Evolutionary conservation across 2,329 filamentous ascomycete species (phyloP), one percentile per base, ranked within the genome.

Genomic region (Penicillium sp.): DNA sequence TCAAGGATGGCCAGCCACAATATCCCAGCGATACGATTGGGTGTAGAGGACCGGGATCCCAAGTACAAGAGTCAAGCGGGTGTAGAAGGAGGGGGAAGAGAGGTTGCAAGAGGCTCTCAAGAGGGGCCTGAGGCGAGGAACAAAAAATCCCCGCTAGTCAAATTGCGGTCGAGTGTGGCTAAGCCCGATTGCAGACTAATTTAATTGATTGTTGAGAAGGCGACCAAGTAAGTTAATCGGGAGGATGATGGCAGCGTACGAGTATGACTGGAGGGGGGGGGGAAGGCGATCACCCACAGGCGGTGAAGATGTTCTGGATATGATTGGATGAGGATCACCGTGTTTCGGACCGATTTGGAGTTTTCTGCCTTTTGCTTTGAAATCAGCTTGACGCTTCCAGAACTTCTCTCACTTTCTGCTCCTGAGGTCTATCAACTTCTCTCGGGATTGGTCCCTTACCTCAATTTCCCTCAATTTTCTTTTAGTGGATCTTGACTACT

Each of bases 81-180:
- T 38, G 34, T 32, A 14, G 27, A 45, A 50, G 34, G 45, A 31
- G 47, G 47, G 44, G 31, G 46, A 48, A 29, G 47, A 54, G 45
- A 57, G 44, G 48, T 46, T 45, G 34, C 24, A 48, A 54, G 46
- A 29, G 41, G 32, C 48, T 52, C 29, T 16, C 34, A 34, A 53
- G 53, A 54, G 58, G 58, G 47, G 53, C 56, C 56, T 60, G 53
- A 60, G 58, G 58, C 55, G 49, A 55, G 31, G 22, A 51, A 13
- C 44, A 5, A 18, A 32, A 22, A 51, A 38, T 32, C 38, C 49
- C 48, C 48, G 43, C 51, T 54, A 54, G 51, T 50, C 51, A 41
- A 21, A 32, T 50, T 50, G 27, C 46, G 46, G 51, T 22, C 24
- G 11, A 49, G 9, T 54, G 51, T 54, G 51, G 51, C 51, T 54